These are phyloP conservation scores for Candida ponderosae DNA, from an alignment of 805 yeast species.

Conservation along the genomic window DNA sequence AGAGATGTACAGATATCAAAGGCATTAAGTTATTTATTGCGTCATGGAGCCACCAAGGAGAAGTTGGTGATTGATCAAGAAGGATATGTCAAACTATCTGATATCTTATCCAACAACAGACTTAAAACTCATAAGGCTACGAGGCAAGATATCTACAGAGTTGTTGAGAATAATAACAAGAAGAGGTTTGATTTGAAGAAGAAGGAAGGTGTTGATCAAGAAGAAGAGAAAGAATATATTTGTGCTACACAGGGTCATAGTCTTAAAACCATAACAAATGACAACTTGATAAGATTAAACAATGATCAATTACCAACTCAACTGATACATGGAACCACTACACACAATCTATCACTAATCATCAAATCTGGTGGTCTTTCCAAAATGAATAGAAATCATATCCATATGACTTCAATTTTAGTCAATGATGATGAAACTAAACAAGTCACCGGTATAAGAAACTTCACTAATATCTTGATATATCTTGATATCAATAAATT, in stretches of 20 bases:
- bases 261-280: constrained; percentile 34
- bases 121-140: constrained; percentile 51
- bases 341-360: constrained; percentile 38
- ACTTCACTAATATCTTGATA: constrained; percentile 45
- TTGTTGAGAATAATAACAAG: constrained; percentile 64
- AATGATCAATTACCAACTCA: constrained; percentile 33
- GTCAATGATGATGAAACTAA: constrained; percentile 30
- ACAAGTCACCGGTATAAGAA: constrained; percentile 70
- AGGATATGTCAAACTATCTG: constrained; percentile 57
- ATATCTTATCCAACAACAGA: constrained; percentile 47
- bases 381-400: constrained; percentile 72
- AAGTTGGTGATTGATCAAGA: constrained; percentile 50
- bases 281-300: constrained; percentile 31
- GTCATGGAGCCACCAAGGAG: constrained; percentile 82
- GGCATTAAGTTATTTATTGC: constrained; percentile 61
- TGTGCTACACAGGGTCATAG: constrained; percentile 96
- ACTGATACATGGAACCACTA: constrained; percentile 78
- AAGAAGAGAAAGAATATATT: no score
- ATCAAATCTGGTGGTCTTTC: constrained; percentile 48
- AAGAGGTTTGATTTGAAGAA: constrained; percentile 50
- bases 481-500: constrained; percentile 51
- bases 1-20: constrained; percentile 60
- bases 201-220: constrained; percentile 21
- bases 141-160: constrained; percentile 44
- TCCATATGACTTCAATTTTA: constrained; percentile 70